Base-by-base conservation (phyloP, 2,329 filamentous ascomycete species). In the Fragosphaeria purpurea region DNA sequence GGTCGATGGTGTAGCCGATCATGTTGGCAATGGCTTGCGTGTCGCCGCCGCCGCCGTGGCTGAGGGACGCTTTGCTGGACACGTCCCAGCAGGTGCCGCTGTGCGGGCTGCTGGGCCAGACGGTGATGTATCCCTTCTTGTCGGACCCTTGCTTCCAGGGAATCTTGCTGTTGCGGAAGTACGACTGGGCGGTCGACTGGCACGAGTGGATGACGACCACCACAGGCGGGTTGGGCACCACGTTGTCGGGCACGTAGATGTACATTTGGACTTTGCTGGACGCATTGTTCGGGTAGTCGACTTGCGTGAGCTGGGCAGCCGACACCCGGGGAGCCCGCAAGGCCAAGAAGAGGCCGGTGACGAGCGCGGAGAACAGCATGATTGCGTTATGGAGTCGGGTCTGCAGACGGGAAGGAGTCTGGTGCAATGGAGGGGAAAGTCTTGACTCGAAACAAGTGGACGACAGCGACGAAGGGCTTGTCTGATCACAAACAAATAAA, bases 71-170 rank as follows among this genome's bases (percentile, higher is more conserved):
- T 38, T 65, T 63, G n/a, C 70, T 74, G 6, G 71, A 72, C 5
- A 80, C 76, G 55, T 81, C 77, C 77, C 76, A 81, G 62, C 77
- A 81, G 13, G 62, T 63, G 9, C 64, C 74, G n/a, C 59, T 61
- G 55, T 75, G 69, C 0, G 75, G 73, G 7, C 70, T 72, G 50
- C 64, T 66, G 3, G 76, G 75, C 64, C 75, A 80, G 51, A 80
- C 73, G 46, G 73, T 69, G 51, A 67, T 63, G 55, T 65, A 67
- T 0, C 65, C 65, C 53, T 65, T 67, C 42, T 54, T 55, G 51
- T 67, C 63, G 13, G 62, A 62, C 1, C 64, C 65, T 32, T 58
- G 49, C 50, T 56, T 58, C 64, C 63, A 67, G n/a, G 66, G 63
- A 46, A 67, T 66, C 52, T 61, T 60, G 54, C 52, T 60, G 57